phyloP scores from a whole-genome alignment of 352 stramenopile genomes.

The Globisporangium echinulatum region DNA sequence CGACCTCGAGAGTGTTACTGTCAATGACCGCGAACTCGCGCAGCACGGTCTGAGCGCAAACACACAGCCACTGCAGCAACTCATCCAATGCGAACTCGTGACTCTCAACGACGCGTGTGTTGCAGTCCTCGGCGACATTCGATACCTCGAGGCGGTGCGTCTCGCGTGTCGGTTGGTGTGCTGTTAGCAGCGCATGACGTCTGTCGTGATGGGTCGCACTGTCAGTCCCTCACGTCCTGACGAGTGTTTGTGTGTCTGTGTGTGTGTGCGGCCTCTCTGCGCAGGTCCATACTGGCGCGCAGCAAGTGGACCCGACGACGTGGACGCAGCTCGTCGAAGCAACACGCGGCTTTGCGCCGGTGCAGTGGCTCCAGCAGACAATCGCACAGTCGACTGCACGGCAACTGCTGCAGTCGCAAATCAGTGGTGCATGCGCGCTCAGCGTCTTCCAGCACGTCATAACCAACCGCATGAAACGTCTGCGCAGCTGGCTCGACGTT shows the following conservation, averaged over 20 bases:
- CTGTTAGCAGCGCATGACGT: background rate
- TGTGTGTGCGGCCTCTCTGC: background rate
- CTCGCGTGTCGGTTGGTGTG: background rate
- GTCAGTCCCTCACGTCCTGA: too few relatives aligned
- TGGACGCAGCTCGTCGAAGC: constrained; percentile 7
- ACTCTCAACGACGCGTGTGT: constrained; percentile 14
- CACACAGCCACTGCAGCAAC: constrained; percentile 20
- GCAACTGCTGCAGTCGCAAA: background rate
- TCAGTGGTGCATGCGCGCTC: constrained; percentile 9
- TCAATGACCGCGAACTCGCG: background rate
- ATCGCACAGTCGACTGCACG: background rate
- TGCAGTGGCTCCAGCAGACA: constrained; percentile 6
- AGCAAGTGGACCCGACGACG: constrained; percentile 5
- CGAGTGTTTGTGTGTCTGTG: too few relatives aligned
- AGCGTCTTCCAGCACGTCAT: constrained; percentile 30
- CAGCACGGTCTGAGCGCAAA: constrained; percentile 6
- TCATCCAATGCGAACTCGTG: constrained; percentile 18
- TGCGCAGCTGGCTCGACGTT: constrained; percentile 19
- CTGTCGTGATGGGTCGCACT: background rate
- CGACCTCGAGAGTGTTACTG: constrained; percentile 7
- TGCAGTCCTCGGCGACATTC: constrained; percentile 18
- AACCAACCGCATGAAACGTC: constrained; percentile 26
- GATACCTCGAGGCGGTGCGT: constrained; percentile 19
- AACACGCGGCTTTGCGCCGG: background rate
- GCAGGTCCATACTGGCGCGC: constrained; percentile 9